These are phyloP conservation scores for Fonsecaea erecta DNA, from an alignment of 2,329 filamentous ascomycete genomes.

Conservation along the genomic window DNA sequence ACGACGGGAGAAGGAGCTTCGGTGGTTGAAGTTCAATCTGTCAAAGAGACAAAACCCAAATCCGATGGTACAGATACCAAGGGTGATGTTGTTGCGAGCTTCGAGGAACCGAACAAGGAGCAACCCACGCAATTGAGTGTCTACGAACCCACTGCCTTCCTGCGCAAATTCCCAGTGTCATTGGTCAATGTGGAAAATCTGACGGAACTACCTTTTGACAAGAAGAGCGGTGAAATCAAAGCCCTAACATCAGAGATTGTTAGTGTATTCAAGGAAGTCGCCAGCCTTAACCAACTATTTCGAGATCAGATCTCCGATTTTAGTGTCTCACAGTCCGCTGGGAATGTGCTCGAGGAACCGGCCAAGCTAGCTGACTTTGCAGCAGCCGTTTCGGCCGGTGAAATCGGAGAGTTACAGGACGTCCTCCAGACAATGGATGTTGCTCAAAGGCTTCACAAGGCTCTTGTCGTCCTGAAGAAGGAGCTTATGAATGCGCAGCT, in stretches of 20 bases:
- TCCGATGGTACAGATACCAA: slow-evolving; percentile 69
- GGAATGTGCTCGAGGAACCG: slow-evolving; percentile 93
- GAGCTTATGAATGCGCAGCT: slow-evolving; percentile 98
- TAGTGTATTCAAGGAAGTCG: slow-evolving; percentile 98
- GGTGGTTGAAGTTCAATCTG: slow-evolving; percentile 47
- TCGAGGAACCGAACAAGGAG: slow-evolving; percentile 79
- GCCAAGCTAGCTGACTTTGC: slow-evolving; percentile 96
- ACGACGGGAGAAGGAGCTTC: slow-evolving; percentile 44
- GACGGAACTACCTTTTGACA: slow-evolving; percentile 83
- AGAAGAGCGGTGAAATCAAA: slow-evolving; percentile 84
- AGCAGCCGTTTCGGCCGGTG: slow-evolving; percentile 92
- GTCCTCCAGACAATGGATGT: slow-evolving; percentile 87
- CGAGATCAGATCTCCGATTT: slow-evolving; percentile 97
- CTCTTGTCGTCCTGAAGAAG: slow-evolving; percentile 90
- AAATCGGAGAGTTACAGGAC: slow-evolving; percentile 89
- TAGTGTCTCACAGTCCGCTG: slow-evolving; percentile 90
- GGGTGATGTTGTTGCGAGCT: slow-evolving; percentile 94
- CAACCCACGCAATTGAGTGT: slow-evolving; percentile 60
- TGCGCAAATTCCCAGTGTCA: slow-evolving; percentile 89
- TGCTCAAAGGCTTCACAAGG: slow-evolving; percentile 89
- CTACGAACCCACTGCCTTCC: slow-evolving; percentile 88
- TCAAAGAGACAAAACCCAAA: slow-evolving; percentile 57
- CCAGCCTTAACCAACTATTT: slow-evolving; percentile 90
- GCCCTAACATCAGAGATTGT: slow-evolving; percentile 97
- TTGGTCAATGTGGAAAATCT: slow-evolving; percentile 96